Evolutionary conservation across 371 early-diverging fungal genomes (phyloP).

Genomic region (Rhizopus microsporus): DNA sequence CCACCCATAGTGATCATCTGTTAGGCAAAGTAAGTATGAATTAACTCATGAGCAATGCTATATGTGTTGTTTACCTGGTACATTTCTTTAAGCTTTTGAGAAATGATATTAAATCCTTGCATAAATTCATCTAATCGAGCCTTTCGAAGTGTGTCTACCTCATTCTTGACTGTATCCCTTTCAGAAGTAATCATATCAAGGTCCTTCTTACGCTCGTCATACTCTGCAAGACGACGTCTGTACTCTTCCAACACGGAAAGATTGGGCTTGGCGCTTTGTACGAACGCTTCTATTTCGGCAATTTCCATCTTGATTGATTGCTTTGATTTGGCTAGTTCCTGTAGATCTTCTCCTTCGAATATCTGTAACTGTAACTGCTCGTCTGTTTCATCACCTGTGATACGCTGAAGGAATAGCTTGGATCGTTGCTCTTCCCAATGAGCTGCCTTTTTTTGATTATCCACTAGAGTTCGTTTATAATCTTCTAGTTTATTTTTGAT

Average conservation of each 20-base stretch:
- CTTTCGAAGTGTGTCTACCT: conserved; percentile 81
- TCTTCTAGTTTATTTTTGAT: conserved; percentile 60
- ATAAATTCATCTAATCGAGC: conserved; percentile 93
- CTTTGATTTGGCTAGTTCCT: conserved; percentile 38
- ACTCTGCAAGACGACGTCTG: conserved; percentile 75
- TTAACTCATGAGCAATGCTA: conserved; percentile 1
- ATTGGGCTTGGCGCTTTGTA: conserved; percentile 81
- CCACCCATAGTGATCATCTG: conserved; percentile 99
- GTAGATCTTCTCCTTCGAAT: conserved; percentile 56
- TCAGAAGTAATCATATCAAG: conserved; percentile 72
- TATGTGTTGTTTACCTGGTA: conserved; percentile 73
- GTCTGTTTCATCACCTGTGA: conserved; percentile 46
- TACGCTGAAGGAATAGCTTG: conserved; percentile 57
- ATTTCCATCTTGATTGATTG: conserved; percentile 43
- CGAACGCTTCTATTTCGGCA: conserved; percentile 59
- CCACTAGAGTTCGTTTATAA: conserved; percentile 47
- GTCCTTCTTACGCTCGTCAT: conserved; percentile 68
- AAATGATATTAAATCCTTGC: conserved; percentile 94
- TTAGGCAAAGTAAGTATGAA: background rate
- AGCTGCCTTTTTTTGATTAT: conserved; percentile 51
- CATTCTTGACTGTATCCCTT: conserved; percentile 75
- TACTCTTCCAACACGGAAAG: conserved; percentile 89
- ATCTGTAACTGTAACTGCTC: conserved; percentile 54
- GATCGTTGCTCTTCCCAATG: conserved; percentile 57
- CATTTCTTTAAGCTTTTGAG: conserved; percentile 98